phyloP scores from a whole-genome alignment of 345 rosid species.

The Citrus reticulata region DNA sequence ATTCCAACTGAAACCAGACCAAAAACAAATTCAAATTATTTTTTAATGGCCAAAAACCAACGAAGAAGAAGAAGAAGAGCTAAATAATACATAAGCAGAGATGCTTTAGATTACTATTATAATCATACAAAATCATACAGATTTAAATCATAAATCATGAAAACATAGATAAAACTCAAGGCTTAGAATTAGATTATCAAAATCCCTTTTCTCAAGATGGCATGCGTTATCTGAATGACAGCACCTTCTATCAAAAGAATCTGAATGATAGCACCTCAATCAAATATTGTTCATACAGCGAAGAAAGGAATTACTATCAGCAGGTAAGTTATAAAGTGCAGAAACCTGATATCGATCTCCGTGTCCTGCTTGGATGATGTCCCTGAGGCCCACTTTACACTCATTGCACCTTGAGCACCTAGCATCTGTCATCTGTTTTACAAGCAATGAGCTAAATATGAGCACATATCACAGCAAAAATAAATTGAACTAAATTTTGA shows the following conservation, averaged over 20 bases:
- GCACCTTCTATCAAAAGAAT: no score
- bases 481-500: not conserved
- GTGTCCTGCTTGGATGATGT: constrained; percentile 96
- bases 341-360: constrained; percentile 93
- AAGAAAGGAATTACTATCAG: not conserved
- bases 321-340: not conserved
- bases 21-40: constrained; percentile 4
- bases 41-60: not conserved
- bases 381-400: constrained; percentile 70
- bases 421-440: constrained; percentile 26
- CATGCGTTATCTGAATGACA: constrained; percentile 45
- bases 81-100: not conserved
- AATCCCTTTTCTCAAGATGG: constrained; percentile 5
- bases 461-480: not conserved
- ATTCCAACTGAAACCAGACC: constrained; percentile 63
- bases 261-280: no score
- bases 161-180: not conserved
- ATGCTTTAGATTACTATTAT: not conserved
- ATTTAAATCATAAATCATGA: not conserved
- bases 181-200: not conserved
- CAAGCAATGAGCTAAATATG: not conserved
- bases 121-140: not conserved
- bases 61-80: not conserved
- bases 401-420: constrained; percentile 77
- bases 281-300: not conserved